These are phyloP conservation scores for Candida piceae DNA, from an alignment of 805 yeast species.

Conservation along the genomic window DNA sequence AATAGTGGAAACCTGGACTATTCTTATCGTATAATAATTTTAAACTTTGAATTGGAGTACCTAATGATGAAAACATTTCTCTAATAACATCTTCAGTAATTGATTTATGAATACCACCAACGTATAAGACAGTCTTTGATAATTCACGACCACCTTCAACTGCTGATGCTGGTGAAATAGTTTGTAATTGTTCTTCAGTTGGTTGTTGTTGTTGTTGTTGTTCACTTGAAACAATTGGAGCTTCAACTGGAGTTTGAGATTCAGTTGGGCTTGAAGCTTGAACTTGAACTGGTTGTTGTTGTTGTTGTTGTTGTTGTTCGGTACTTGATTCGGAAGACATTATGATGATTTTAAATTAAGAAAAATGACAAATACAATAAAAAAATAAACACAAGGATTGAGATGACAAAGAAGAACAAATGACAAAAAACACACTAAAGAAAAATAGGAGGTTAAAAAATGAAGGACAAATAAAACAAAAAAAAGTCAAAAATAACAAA, in stretches of 20 bases:
- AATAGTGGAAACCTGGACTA: slow-evolving; percentile 68
- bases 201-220: slow-evolving; percentile 2
- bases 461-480: no score
- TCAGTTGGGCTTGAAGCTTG: slow-evolving; percentile 8
- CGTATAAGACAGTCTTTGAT: slow-evolving; percentile 67
- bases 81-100: slow-evolving; percentile 59
- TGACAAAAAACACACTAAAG: no score
- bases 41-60: slow-evolving; percentile 57
- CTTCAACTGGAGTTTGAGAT: neutral
- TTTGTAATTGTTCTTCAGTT: neutral
- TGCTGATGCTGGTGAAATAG: slow-evolving; percentile 55
- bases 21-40: slow-evolving; percentile 76
- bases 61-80: slow-evolving; percentile 49
- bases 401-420: no score
- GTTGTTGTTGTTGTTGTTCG: slow-evolving; percentile 1
- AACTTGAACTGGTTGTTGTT: neutral
- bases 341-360: neutral
- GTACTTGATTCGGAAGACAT: slow-evolving; percentile 1
- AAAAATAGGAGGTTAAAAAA: no score
- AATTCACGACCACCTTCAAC: slow-evolving; percentile 78
- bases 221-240: neutral
- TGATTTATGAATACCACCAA: slow-evolving; percentile 64
- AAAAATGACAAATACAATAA: slow-evolving; percentile 1
- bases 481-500: no score
- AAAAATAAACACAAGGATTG: no score